These are phyloP conservation scores for Tetrapisispora taiwanensis DNA, from an alignment of 805 yeast species.

Conservation along the genomic window DNA sequence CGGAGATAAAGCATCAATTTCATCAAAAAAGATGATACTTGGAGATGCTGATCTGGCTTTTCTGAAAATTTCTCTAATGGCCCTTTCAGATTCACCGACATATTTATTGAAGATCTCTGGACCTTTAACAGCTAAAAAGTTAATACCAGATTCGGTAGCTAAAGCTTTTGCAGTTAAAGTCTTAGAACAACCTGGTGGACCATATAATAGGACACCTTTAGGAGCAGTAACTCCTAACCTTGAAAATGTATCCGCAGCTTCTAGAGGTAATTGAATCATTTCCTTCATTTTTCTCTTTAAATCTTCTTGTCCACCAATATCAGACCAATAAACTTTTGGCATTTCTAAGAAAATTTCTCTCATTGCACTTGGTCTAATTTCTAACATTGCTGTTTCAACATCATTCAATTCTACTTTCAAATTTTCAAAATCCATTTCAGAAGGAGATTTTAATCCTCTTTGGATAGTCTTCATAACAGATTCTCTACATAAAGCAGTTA, in stretches of 20 bases:
- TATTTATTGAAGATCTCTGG: conserved; percentile 92
- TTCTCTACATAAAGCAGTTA: conserved; percentile 79
- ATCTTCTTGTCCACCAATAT: conserved; percentile 89
- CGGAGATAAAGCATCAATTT: conserved; percentile 85
- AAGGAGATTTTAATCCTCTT: conserved; percentile 36
- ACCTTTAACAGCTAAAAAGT: conserved; percentile 91
- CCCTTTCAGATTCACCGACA: conserved; percentile 90
- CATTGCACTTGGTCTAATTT: conserved; percentile 95
- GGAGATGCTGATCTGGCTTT: conserved; percentile 95
- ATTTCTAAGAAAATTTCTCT: conserved; percentile 87
- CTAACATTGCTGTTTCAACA: conserved; percentile 59
- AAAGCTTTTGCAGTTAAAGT: conserved; percentile 90
- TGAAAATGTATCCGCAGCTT: conserved; percentile 66
- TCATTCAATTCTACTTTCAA: conserved; percentile 46
- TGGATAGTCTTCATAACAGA: conserved; percentile 77
- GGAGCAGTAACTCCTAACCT: conserved; percentile 82
- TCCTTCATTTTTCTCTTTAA: conserved; percentile 75
- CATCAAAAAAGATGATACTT: conserved; percentile 89
- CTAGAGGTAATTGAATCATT: conserved; percentile 85
- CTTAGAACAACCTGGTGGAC: conserved; percentile 98
- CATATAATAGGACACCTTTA: conserved; percentile 83
- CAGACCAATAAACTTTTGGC: conserved; percentile 89
- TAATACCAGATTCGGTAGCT: conserved; percentile 91
- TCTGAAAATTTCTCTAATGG: conserved; percentile 86
- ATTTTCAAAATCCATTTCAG: conserved; percentile 21